These are phyloP conservation scores for Mycosphaerella arachidis DNA, from an alignment of 2,329 filamentous ascomycete species.

Conservation along the genomic window DNA sequence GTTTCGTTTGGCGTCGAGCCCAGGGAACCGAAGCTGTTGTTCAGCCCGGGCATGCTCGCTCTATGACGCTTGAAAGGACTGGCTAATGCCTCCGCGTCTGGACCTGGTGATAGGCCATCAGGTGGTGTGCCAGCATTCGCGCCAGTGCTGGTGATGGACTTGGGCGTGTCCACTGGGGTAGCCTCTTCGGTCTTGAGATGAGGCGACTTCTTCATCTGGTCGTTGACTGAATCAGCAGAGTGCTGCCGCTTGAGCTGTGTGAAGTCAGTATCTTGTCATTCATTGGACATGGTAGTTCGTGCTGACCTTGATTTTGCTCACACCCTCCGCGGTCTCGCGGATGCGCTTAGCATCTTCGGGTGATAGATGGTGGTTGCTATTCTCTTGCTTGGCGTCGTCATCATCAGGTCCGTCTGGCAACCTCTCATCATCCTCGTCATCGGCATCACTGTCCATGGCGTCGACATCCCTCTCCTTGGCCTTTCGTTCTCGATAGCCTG, in stretches of 20 bases:
- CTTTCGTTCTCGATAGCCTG: conserved; percentile 70
- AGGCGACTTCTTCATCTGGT: conserved; percentile 43
- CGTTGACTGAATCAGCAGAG: conserved; percentile 63
- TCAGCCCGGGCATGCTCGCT: conserved; percentile 50
- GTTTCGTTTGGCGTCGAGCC: conserved; percentile 20
- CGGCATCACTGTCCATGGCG: conserved; percentile 71
- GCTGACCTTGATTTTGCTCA: conserved; percentile 73
- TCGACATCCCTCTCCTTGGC: conserved; percentile 50
- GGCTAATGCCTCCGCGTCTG: conserved; percentile 52
- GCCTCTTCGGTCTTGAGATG: conserved; percentile 35
- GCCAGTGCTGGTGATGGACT: conserved; percentile 28
- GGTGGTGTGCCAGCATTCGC: conserved; percentile 33
- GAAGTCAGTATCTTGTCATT: conserved; percentile 17
- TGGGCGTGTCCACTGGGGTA: conserved; percentile 40
- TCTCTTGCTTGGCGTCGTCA: conserved; percentile 57
- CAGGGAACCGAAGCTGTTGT: conserved; percentile 22
- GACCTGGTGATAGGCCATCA: conserved; percentile 19
- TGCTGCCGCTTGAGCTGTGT: conserved; percentile 73
- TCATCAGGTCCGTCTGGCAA: conserved; percentile 58
- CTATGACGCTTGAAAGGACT: conserved; percentile 74
- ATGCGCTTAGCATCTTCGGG: conserved; percentile 69
- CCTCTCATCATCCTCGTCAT: conserved; percentile 59
- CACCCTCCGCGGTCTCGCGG: conserved; percentile 73
- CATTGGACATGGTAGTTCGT: neutral
- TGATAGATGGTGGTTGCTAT: conserved; percentile 48